Percentiles rank a stretch among this genome's conserved stretches.
Conservation (phyloP, 305 asterid species). For the Fraxinus greggii region DNA sequence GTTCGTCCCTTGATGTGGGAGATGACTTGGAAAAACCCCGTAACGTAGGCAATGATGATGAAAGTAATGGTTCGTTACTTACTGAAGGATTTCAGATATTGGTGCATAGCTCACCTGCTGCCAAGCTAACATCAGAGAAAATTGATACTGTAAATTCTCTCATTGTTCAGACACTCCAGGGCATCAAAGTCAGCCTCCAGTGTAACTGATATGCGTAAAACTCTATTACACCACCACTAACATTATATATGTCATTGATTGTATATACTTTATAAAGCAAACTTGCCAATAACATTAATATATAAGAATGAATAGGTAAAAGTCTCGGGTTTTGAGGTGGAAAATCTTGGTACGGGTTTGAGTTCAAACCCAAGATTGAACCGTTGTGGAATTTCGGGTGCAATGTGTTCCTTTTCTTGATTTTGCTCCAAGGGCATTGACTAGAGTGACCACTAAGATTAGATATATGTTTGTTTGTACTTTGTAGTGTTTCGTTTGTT, state of each 20-base stretch:
- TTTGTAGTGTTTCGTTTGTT: no score
- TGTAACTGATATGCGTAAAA: slow-evolving; percentile 16
- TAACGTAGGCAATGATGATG: slow-evolving; percentile 15
- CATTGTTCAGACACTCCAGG: slow-evolving; percentile 52
- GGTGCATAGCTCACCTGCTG: slow-evolving; percentile 46
- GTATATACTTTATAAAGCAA: no score
- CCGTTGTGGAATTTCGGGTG: slow-evolving; percentile 9
- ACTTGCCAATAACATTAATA: no score
- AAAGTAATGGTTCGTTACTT: slow-evolving; percentile 37
- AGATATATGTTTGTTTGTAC: no score
- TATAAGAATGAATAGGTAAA: no score
- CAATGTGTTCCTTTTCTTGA: not conserved
- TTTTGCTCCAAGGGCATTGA: not conserved
- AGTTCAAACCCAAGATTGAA: slow-evolving; percentile 73
- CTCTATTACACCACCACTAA: not conserved
- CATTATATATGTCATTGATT: no score
- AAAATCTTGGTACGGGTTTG: slow-evolving; percentile 12
- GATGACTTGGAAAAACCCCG: no score
- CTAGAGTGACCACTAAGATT: no score
- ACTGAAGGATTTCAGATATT: slow-evolving; percentile 47
- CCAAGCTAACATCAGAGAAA: slow-evolving; percentile 58
- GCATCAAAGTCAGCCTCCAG: slow-evolving; percentile 49
- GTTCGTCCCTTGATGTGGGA: no score
- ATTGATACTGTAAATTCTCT: slow-evolving; percentile 61
- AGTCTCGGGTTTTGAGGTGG: no score